A percentile compares a stretch with the other conserved stretches of the same genome.
These are phyloP conservation scores for Solanum chilense DNA, from an alignment of 257 asterid genomes.

Conservation along the genomic window DNA sequence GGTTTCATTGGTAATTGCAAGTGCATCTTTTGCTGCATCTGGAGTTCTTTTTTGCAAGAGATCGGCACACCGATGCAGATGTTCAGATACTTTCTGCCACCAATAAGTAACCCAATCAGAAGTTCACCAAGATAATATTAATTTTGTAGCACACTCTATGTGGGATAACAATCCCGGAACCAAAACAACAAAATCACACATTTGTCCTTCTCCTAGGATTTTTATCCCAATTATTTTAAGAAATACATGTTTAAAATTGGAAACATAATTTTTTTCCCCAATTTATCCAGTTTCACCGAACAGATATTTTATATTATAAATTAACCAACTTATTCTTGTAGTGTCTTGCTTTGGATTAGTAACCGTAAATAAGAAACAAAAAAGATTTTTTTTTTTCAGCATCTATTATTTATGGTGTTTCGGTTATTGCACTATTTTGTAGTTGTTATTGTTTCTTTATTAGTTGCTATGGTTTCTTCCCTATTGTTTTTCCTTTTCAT, in stretches of 20 bases:
- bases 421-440: background rate
- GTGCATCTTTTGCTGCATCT: conserved; percentile 49
- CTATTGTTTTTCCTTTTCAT: background rate
- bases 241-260: background rate
- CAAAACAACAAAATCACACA: background rate
- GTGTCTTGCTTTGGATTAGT: background rate
- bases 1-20: conserved; percentile 49
- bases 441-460: background rate
- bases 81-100: conserved; percentile 60
- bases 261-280: background rate
- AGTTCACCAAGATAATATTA: background rate
- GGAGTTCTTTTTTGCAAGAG: conserved; percentile 50
- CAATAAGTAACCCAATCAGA: conserved; percentile 4
- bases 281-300: background rate
- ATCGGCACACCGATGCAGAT: conserved; percentile 30
- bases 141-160: background rate
- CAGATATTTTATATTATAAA: background rate
- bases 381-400: too few relatives aligned
- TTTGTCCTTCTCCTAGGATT: background rate
- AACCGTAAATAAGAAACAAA: too few relatives aligned
- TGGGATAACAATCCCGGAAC: background rate
- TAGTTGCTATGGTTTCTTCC: background rate
- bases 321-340: background rate
- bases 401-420: background rate
- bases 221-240: background rate